These are phyloP conservation scores for Phytopythium chamaehyphon DNA, from an alignment of 352 stramenopile species.

Conservation along the genomic window DNA sequence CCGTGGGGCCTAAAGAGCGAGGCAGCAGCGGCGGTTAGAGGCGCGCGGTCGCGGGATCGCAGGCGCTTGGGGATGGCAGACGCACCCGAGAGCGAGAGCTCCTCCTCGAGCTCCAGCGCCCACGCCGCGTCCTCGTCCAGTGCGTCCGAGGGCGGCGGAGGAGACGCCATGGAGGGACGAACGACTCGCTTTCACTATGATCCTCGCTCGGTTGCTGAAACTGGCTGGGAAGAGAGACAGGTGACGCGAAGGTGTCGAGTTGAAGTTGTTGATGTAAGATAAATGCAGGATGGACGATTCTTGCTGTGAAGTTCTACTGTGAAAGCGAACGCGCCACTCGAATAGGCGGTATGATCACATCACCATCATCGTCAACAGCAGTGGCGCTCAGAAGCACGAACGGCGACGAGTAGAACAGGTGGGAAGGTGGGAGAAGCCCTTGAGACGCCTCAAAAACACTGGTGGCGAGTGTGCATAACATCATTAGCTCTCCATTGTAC, in stretches of 20 bases:
- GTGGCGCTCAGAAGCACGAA: conserved; percentile 28
- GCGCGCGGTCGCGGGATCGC: no score
- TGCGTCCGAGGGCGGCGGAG: background rate
- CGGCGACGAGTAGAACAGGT: background rate
- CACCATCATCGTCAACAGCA: conserved; percentile 20
- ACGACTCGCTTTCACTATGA: no score
- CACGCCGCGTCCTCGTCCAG: conserved; percentile 55
- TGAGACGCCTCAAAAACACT: background rate
- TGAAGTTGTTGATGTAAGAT: no score
- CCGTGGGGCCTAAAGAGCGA: background rate
- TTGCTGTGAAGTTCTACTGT: no score
- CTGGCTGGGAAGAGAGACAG: no score
- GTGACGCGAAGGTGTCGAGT: background rate
- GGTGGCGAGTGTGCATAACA: no score
- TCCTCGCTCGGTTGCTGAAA: no score
- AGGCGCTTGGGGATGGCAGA: background rate
- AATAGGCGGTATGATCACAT: conserved; percentile 32
- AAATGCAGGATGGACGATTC: no score
- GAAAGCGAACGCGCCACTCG: conserved; percentile 8
- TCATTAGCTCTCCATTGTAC: no score
- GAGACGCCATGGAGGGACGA: background rate
- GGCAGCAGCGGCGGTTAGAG: no score
- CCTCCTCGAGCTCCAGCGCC: conserved; percentile 66
- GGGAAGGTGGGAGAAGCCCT: background rate
- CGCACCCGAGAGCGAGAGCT: conserved; percentile 42